Evolutionary conservation across 2,329 filamentous ascomycete species (phyloP).

Genomic region (Penicillium sp.): DNA sequence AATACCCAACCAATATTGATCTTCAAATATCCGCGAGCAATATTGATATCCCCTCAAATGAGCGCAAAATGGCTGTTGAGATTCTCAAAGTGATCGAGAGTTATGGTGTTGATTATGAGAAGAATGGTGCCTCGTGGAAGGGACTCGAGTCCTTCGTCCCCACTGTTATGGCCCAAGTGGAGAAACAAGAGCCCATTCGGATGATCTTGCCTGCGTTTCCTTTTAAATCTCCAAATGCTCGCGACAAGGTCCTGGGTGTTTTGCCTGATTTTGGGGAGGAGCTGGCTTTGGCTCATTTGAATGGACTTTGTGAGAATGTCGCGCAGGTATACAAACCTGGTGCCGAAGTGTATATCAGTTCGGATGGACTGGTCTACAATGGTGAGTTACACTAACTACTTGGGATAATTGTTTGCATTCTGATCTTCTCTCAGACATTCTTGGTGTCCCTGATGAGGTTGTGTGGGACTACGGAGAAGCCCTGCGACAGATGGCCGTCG

Average conservation of each 20-base stretch:
- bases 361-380: slow-evolving; percentile 47
- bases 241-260: slow-evolving; percentile 35
- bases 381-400: slow-evolving; percentile 11
- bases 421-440: slow-evolving; percentile 31
- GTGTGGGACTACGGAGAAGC: slow-evolving; percentile 45
- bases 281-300: slow-evolving; percentile 42
- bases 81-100: slow-evolving; percentile 27
- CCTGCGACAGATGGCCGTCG: slow-evolving; percentile 37
- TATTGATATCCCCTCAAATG: neutral
- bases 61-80: slow-evolving; percentile 14
- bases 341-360: slow-evolving; percentile 44
- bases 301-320: slow-evolving; percentile 43
- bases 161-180: slow-evolving; percentile 20
- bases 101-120: slow-evolving; percentile 30
- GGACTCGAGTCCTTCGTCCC: slow-evolving; percentile 27
- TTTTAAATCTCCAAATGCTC: slow-evolving; percentile 30
- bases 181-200: slow-evolving; percentile 25
- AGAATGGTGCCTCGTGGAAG: slow-evolving; percentile 25
- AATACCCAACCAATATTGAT: slow-evolving; percentile 5
- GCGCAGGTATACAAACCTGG: slow-evolving; percentile 41
- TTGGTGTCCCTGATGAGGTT: slow-evolving; percentile 43
- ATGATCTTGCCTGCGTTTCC: slow-evolving; percentile 35
- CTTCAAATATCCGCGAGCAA: neutral
- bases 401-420: neutral
- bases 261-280: slow-evolving; percentile 48